These are phyloP conservation scores for Pyrenopolyporus hunteri DNA, from an alignment of 495 filamentous ascomycete genomes.

Conservation along the genomic window DNA sequence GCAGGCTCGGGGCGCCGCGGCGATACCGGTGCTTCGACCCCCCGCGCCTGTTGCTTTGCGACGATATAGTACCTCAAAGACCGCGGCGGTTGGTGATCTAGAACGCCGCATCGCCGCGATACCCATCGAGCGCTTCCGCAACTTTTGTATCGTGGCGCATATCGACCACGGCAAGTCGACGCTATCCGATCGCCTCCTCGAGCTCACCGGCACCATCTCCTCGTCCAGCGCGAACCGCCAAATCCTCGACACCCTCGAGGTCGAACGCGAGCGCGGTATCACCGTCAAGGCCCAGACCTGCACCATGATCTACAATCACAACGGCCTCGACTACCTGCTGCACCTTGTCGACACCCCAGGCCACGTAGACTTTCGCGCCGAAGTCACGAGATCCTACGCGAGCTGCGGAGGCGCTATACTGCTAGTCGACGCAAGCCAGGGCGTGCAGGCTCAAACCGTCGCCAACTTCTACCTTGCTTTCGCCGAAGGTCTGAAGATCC, in stretches of 20 bases:
- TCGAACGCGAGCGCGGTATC: constrained; percentile 93
- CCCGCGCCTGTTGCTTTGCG: not conserved
- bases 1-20: constrained; percentile 15
- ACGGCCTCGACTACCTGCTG: constrained; percentile 86
- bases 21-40: too few relatives aligned
- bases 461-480: constrained; percentile 98
- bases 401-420: constrained; percentile 92
- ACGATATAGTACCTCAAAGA: constrained; percentile 34
- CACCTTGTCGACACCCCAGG: constrained; percentile 97
- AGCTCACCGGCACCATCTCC: constrained; percentile 89
- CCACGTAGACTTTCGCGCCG: constrained; percentile 96
- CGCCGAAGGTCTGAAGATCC: constrained; percentile 81
- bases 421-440: constrained; percentile 92
- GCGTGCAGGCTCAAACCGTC: constrained; percentile 92
- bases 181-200: constrained; percentile 87
- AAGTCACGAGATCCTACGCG: constrained; percentile 93
- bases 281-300: constrained; percentile 99
- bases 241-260: constrained; percentile 94
- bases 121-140: constrained; percentile 89
- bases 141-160: constrained; percentile 98
- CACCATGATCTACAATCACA: constrained; percentile 90
- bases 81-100: constrained; percentile 53
- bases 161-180: constrained; percentile 99
- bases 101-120: constrained; percentile 85
- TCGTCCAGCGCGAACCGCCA: constrained; percentile 88